A percentile compares a stretch with the other conserved stretches of the same genome.
These are phyloP conservation scores for Volvariella volvacea DNA, from an alignment of 1,284 basidiomycete genomes.

Conservation along the genomic window DNA sequence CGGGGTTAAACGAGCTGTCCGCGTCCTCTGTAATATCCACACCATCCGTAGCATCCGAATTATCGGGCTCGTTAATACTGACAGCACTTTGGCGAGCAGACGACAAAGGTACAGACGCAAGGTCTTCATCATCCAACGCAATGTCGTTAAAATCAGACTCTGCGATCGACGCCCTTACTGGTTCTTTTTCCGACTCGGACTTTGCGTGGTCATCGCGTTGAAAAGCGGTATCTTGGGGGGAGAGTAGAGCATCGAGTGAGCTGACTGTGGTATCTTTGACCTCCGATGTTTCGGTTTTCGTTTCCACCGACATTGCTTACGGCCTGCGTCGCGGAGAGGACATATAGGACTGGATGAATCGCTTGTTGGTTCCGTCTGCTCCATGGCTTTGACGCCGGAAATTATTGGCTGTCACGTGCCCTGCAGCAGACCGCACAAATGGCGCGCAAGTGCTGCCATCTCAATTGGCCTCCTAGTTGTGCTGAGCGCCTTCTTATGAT, in stretches of 20 bases:
- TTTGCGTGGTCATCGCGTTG: conserved; percentile 1
- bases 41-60: not conserved
- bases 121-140: conserved; percentile 49
- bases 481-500: no score
- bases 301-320: no score
- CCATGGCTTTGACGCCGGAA: no score
- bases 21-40: not conserved
- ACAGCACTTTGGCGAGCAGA: conserved; percentile 11
- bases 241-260: conserved; percentile 13
- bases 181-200: no score
- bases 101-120: conserved; percentile 48
- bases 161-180: conserved; percentile 33
- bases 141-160: conserved; percentile 58
- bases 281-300: no score
- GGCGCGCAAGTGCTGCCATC: no score
- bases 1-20: not conserved
- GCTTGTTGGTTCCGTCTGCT: no score
- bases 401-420: no score
- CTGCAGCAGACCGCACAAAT: no score
- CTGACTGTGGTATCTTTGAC: not conserved
- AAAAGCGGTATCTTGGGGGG: conserved; percentile 24
- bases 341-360: no score
- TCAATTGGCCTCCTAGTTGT: no score
- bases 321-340: no score
- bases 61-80: not conserved